phyloP scores from a whole-genome alignment of 148 eudicot genomes.

The Chenopodium quinoa region DNA sequence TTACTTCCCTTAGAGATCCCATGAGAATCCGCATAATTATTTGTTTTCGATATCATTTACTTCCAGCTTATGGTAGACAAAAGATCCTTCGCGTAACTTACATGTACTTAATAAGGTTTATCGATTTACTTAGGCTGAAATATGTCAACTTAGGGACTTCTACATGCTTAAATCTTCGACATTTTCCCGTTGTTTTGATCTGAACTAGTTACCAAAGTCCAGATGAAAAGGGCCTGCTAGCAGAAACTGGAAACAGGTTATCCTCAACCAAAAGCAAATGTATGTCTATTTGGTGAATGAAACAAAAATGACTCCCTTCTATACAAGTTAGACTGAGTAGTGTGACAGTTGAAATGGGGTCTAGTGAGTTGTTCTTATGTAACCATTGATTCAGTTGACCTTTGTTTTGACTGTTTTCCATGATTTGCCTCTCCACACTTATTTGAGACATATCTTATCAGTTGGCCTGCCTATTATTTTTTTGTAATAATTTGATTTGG shows the following conservation, averaged over 20 bases:
- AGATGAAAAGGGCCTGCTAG: background rate
- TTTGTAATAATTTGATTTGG: too few relatives aligned
- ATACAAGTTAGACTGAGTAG: conserved; percentile 9
- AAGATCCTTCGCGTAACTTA: too few relatives aligned
- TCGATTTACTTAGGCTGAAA: too few relatives aligned
- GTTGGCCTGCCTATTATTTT: background rate
- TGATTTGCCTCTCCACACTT: too few relatives aligned
- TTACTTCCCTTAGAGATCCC: too few relatives aligned
- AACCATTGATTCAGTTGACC: background rate
- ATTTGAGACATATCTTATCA: background rate
- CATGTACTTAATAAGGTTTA: too few relatives aligned
- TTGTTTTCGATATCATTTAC: too few relatives aligned
- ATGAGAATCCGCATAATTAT: too few relatives aligned
- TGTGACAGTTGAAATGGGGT: conserved; percentile 11
- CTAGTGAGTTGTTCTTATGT: conserved; percentile 18
- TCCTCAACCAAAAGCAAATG: background rate
- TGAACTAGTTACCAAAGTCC: background rate
- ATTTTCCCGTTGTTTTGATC: background rate
- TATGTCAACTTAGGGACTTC: background rate
- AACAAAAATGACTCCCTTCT: conserved; percentile 14
- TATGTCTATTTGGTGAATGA: conserved; percentile 20
- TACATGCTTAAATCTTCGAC: background rate
- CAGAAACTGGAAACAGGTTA: background rate
- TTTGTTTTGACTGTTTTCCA: background rate
- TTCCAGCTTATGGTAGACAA: too few relatives aligned